Evolutionary conservation across 2,329 filamentous ascomycete genomes (phyloP), one percentile per base, ranked within the genome.

Genomic region (Colletotrichum abscissum): DNA sequence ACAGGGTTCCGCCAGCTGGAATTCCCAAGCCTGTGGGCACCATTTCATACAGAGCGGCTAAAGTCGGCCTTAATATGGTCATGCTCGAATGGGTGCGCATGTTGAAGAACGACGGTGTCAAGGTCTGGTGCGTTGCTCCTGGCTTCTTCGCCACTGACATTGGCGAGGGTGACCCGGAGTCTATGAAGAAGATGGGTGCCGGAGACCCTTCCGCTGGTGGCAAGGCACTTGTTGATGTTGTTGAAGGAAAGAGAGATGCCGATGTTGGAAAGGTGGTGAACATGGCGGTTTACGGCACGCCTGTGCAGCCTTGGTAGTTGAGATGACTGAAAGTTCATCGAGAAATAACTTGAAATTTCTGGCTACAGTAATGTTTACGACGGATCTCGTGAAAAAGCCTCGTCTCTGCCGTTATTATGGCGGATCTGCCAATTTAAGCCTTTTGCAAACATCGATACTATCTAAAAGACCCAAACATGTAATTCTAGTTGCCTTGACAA

Each of bases 31-130:
- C 28, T 69, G 14, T 59, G 3, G 38, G 42, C 14, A 65, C 49
- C 28, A 59, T 76, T 3, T 63, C 77, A 1, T 87, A 88, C 71
- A 80, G 85, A 2, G 78, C 78, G 24, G 75, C 78, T 19, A 87
- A 88, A 77, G 82, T 81, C 0, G 86, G 83, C 0, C 75, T 88
- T 67, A 87, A 87, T 72, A 87, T 87, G 86, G 70, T 87, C 72
- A 85, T 87, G 84, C 79, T 82, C 3, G 84, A 87, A 67, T 87
- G 85, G 83, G 68, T 76, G 11, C 77, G 82, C 2, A 72, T 80
- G 0, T 76, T 88, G 24, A 79, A 77, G n/a, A 78, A 80, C 6
- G 85, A 86, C 49, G 81, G 82, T 0, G 83, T 86, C 1, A 86
- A 85, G 72, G 80, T 83, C 1, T 86, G 80, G 79, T 76, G 76